Conservation (phyloP, 1,139 yeast genomes). For the Blastobotrys indianensis region DNA sequence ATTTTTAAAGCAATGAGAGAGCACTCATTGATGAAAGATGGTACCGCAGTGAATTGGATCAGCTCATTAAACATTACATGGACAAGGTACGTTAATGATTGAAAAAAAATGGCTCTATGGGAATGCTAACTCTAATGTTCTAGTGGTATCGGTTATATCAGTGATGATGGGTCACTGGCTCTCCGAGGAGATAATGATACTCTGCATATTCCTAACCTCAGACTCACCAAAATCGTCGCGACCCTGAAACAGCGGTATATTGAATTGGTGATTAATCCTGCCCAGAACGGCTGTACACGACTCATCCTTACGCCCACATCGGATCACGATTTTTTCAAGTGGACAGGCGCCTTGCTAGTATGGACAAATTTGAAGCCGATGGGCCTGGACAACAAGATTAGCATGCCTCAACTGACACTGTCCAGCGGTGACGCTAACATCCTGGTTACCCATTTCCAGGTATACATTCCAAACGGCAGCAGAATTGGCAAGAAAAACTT, state of each 20-base stretch:
- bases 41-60: constrained; percentile 23
- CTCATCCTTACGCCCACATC: constrained; percentile 21
- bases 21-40: constrained; percentile 14
- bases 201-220: constrained; percentile 18
- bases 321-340: constrained; percentile 21
- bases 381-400: constrained; percentile 23
- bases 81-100: constrained; percentile 15
- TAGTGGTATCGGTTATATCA: constrained; percentile 15
- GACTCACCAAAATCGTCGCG: constrained; percentile 20
- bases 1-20: constrained; percentile 19
- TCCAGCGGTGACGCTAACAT: constrained; percentile 18
- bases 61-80: constrained; percentile 16
- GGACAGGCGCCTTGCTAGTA: constrained; percentile 22
- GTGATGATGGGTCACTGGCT: constrained; percentile 15
- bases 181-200: constrained; percentile 12
- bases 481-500: not conserved
- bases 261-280: constrained; percentile 20
- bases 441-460: constrained; percentile 28
- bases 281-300: constrained; percentile 17
- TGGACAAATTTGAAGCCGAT: constrained; percentile 25
- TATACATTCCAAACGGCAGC: constrained; percentile 22
- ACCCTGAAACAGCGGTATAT: constrained; percentile 20
- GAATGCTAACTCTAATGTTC: constrained; percentile 3
- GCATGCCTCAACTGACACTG: constrained; percentile 17
- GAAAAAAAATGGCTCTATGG: not conserved